These are phyloP conservation scores for Candida succiphila DNA, from an alignment of 805 yeast species.

Conservation along the genomic window DNA sequence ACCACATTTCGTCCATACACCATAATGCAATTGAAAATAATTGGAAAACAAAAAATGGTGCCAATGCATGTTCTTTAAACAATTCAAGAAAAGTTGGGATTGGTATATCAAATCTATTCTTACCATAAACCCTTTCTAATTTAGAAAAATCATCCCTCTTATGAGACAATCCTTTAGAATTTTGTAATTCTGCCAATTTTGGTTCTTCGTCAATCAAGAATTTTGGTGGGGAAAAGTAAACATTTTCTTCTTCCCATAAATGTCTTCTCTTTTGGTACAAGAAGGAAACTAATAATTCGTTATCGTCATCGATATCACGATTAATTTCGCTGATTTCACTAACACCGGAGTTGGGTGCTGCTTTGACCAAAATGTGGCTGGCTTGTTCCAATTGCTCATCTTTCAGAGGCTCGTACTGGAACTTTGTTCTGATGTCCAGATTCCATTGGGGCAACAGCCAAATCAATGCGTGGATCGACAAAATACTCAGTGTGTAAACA, in stretches of 20 bases:
- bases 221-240: slow-evolving; percentile 69
- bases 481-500: slow-evolving; percentile 66
- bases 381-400: slow-evolving; percentile 44
- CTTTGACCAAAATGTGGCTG: slow-evolving; percentile 60
- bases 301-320: slow-evolving; percentile 43
- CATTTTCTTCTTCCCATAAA: slow-evolving; percentile 45
- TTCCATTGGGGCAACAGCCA: slow-evolving; percentile 96
- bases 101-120: slow-evolving; percentile 88
- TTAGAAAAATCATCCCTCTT: slow-evolving; percentile 21
- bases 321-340: slow-evolving; percentile 66
- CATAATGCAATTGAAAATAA: slow-evolving; percentile 91
- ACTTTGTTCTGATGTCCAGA: slow-evolving; percentile 53
- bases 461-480: slow-evolving; percentile 64
- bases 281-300: slow-evolving; percentile 59
- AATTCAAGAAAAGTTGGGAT: slow-evolving; percentile 84
- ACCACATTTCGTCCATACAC: slow-evolving; percentile 97
- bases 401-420: slow-evolving; percentile 42
- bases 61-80: slow-evolving; percentile 95
- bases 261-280: slow-evolving; percentile 89
- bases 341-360: slow-evolving; percentile 79
- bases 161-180: slow-evolving; percentile 22
- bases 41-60: slow-evolving; percentile 96
- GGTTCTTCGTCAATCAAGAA: slow-evolving; percentile 62
- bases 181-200: slow-evolving; percentile 45
- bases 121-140: slow-evolving; percentile 58